Percentiles rank a stretch among this genome's conserved stretches.
Evolutionary conservation across 1,284 basidiomycete species (phyloP).

Genomic region (Rhodotorula sp.): DNA sequence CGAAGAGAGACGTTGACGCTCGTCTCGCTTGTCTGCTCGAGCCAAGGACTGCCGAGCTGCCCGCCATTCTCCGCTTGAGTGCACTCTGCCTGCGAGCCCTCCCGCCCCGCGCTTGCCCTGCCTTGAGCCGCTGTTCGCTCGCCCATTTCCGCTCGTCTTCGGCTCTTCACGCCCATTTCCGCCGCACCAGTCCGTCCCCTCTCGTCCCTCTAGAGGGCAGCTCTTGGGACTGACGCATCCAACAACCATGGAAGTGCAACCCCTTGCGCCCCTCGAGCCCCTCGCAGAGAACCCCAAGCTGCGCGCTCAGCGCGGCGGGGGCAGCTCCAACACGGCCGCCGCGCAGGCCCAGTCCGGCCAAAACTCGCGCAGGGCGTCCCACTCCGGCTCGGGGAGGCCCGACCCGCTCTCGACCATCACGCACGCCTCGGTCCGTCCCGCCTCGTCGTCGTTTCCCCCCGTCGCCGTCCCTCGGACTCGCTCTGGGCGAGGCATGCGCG

Average conservation of each 20-base stretch:
- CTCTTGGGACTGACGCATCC: neutral
- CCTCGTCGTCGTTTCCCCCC: too few relatives aligned
- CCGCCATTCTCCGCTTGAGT: too few relatives aligned
- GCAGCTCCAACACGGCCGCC: conserved; percentile 6
- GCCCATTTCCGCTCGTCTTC: neutral
- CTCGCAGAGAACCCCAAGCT: conserved; percentile 29
- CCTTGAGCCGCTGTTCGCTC: too few relatives aligned
- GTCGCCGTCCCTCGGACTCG: neutral
- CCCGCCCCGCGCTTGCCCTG: too few relatives aligned
- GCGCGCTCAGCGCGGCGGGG: neutral
- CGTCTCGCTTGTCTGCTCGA: too few relatives aligned
- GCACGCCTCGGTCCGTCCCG: conserved; percentile 31
- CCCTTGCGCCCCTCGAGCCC: conserved; percentile 17
- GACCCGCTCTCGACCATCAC: conserved; percentile 37
- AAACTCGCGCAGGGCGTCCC: conserved; percentile 28
- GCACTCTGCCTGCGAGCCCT: too few relatives aligned
- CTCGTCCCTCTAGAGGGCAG: neutral
- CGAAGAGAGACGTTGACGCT: too few relatives aligned
- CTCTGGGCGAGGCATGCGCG: too few relatives aligned
- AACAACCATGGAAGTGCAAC: neutral
- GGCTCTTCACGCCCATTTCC: neutral
- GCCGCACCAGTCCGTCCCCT: neutral
- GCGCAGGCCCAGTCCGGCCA: neutral
- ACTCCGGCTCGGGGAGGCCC: conserved; percentile 19
- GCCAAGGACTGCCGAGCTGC: too few relatives aligned